These are phyloP conservation scores for Glutinoglossum americanum DNA, from an alignment of 495 filamentous ascomycete species.

Conservation along the genomic window DNA sequence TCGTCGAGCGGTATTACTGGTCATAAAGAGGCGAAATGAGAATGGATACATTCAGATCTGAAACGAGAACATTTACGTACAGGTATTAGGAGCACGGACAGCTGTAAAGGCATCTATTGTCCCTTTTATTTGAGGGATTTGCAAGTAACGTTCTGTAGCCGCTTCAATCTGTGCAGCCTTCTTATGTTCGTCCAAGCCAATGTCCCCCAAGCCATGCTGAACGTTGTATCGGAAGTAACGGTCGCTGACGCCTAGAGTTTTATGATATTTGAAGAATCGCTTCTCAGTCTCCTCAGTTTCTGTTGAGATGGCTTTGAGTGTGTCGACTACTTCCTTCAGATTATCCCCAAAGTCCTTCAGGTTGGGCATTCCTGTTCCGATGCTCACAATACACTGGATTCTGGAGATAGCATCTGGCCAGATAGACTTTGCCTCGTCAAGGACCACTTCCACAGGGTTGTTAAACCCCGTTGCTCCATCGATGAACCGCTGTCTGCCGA, in stretches of 20 bases:
- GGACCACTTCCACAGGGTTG: slow-evolving; percentile 5
- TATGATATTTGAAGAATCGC: not conserved
- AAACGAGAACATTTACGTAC: not conserved
- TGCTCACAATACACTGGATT: slow-evolving; percentile 2
- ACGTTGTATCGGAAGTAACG: slow-evolving; percentile 1
- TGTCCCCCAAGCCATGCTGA: not conserved
- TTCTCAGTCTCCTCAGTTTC: slow-evolving; percentile 1
- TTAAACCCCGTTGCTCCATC: slow-evolving; percentile 6
- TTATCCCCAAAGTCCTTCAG: not conserved
- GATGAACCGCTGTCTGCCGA: slow-evolving; percentile 2
- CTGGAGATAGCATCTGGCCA: slow-evolving; percentile 26
- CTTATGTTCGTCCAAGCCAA: slow-evolving; percentile 1
- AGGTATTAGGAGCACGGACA: not conserved
- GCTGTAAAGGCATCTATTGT: not conserved
- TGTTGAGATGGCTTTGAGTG: not conserved
- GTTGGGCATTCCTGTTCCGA: slow-evolving; percentile 27
- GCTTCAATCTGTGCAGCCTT: not conserved
- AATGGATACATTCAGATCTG: not conserved
- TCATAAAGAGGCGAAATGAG: not conserved
- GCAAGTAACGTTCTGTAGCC: not conserved
- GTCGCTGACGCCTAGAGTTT: not conserved
- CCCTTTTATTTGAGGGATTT: not conserved
- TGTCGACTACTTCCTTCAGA: not conserved
- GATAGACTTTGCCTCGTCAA: slow-evolving; percentile 3
- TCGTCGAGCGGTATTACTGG: not conserved